A percentile compares a stretch with the other conserved stretches of the same genome.
phyloP scores from a whole-genome alignment of 371 early-diverging fungal species.

The Mucor racemosus region DNA sequence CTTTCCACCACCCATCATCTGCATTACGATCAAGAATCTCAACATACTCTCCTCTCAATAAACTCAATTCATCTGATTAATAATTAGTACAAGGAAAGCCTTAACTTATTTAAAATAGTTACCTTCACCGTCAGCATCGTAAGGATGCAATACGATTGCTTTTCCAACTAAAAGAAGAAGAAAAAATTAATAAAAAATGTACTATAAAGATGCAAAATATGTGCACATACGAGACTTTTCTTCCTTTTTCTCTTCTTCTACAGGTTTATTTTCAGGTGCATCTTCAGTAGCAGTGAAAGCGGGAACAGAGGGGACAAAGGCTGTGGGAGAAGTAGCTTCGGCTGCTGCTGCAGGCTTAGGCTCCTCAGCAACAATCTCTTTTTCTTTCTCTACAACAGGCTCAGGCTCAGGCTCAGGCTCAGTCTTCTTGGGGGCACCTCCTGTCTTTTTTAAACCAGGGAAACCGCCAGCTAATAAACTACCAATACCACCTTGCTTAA shows the following conservation, averaged over 20 bases:
- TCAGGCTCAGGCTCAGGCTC: slow-evolving; percentile 17
- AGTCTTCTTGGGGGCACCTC: slow-evolving; percentile 5
- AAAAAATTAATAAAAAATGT: neutral
- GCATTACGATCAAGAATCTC: slow-evolving; percentile 55
- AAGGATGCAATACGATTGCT: slow-evolving; percentile 63
- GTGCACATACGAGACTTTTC: slow-evolving; percentile 5
- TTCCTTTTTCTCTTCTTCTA: neutral
- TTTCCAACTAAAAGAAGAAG: slow-evolving; percentile 26
- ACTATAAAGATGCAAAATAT: neutral
- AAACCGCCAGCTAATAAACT: slow-evolving; percentile 70
- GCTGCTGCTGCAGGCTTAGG: slow-evolving; percentile 1
- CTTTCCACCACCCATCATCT: slow-evolving; percentile 71
- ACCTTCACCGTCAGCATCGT: slow-evolving; percentile 64
- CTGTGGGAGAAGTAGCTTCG: neutral
- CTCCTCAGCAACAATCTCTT: neutral
- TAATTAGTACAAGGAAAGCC: neutral
- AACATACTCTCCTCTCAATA: slow-evolving; percentile 56
- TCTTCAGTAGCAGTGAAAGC: slow-evolving; percentile 18
- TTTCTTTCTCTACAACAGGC: neutral
- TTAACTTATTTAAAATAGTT: neutral
- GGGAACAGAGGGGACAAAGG: slow-evolving; percentile 18
- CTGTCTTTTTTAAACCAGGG: slow-evolving; percentile 42
- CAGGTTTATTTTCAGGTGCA: slow-evolving; percentile 12
- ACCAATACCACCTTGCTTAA: slow-evolving; percentile 86
- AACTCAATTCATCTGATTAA: slow-evolving; percentile 56